Evolutionary conservation across 768 basidiomycete species (phyloP).

Genomic region (Suillus fuscotomentosus): DNA sequence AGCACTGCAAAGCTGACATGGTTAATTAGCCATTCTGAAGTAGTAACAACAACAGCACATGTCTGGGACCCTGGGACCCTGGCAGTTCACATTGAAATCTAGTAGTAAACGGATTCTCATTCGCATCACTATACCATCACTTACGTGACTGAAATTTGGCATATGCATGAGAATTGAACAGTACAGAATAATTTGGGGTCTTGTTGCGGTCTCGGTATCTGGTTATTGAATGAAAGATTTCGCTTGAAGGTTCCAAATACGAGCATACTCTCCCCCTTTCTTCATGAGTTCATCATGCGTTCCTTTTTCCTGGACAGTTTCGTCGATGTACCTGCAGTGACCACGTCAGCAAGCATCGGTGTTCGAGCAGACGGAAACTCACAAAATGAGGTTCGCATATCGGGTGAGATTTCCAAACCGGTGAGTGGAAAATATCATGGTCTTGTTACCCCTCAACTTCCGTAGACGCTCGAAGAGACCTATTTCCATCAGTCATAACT

Average conservation of each 20-base stretch:
- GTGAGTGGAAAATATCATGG: conserved; percentile 79
- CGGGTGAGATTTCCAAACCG: conserved; percentile 63
- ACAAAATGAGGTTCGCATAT: conserved; percentile 71
- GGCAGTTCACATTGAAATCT: not conserved
- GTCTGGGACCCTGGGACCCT: not conserved
- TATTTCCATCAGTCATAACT: conserved; percentile 14
- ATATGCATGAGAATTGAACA: not conserved
- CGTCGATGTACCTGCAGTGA: conserved; percentile 60
- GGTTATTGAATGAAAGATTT: conserved; percentile 52
- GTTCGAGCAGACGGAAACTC: conserved; percentile 14
- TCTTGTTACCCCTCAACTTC: conserved; percentile 71
- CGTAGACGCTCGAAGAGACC: conserved; percentile 73
- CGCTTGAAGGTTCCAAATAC: conserved; percentile 72
- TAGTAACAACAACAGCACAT: not conserved
- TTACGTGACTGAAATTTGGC: not conserved
- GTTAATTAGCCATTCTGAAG: not conserved
- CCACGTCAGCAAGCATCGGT: not conserved
- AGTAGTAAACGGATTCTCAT: not conserved
- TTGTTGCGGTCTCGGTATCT: not conserved
- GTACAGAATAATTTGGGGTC: not conserved
- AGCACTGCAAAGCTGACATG: too few species aligned
- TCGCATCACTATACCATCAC: not conserved
- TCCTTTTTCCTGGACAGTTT: conserved; percentile 63
- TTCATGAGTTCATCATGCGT: conserved; percentile 61
- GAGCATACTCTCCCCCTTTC: conserved; percentile 62